These are phyloP conservation scores for Ceratocystis alfenasii DNA, from an alignment of 2,329 filamentous ascomycete species.

Conservation along the genomic window DNA sequence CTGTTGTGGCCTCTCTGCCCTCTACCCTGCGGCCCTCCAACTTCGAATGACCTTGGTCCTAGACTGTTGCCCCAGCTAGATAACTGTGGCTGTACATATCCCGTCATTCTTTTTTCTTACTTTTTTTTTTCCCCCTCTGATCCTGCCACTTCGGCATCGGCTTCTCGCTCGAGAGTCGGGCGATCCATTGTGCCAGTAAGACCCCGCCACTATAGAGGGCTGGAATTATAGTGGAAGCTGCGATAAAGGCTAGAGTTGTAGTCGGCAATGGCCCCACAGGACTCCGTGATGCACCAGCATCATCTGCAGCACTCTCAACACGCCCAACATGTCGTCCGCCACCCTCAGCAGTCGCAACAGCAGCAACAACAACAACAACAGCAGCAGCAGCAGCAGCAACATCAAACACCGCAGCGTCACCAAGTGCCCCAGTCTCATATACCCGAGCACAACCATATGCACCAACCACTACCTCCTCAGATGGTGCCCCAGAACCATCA, in stretches of 20 bases:
- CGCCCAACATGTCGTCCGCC: constrained; percentile 12
- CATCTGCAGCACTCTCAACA: constrained; percentile 25
- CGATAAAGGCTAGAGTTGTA: not conserved
- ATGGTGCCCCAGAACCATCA: constrained; percentile 12
- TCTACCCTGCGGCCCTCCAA: not conserved
- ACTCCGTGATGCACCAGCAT: constrained; percentile 24
- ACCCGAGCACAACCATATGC: constrained; percentile 6
- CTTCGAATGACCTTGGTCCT: not conserved
- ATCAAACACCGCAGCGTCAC: constrained; percentile 24
- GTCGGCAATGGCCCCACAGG: constrained; percentile 13
- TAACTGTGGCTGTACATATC: not conserved
- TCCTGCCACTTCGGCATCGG: not conserved
- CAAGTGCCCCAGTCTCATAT: constrained; percentile 9
- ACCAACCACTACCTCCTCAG: constrained; percentile 8
- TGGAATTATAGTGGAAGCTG: not conserved
- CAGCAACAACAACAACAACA: too few species aligned
- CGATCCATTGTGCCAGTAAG: constrained; percentile 15
- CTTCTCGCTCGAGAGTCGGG: not conserved
- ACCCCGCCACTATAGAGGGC: not conserved
- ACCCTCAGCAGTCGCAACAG: constrained; percentile 22
- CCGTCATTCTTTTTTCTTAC: not conserved
- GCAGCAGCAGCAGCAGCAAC: constrained; percentile 20
- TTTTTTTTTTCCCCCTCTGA: not conserved
- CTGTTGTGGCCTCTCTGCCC: not conserved
- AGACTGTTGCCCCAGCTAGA: not conserved